These are phyloP conservation scores for Fomitopsis betulina DNA, from an alignment of 1,284 basidiomycete species.

Conservation along the genomic window DNA sequence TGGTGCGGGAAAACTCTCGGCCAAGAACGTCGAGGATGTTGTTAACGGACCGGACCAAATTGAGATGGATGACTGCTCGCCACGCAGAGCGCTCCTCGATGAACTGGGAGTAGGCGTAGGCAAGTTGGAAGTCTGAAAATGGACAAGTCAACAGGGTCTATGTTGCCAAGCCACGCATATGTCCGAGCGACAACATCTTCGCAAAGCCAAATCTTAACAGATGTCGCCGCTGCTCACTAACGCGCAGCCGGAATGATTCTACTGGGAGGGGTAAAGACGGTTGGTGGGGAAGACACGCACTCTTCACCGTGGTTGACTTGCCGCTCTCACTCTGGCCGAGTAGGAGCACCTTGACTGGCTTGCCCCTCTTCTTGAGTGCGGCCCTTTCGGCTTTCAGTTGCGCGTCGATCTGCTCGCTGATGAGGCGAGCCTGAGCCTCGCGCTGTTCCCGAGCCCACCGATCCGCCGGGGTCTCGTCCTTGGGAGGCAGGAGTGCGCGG, in stretches of 20 bases:
- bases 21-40: conserved; percentile 47
- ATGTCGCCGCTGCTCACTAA: background rate
- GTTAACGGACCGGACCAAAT: conserved; percentile 55
- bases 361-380: conserved; percentile 46
- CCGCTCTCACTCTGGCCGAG: conserved; percentile 39
- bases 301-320: conserved; percentile 65
- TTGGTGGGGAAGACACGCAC: conserved; percentile 30
- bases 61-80: conserved; percentile 60
- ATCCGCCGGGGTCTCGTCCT: conserved; percentile 50
- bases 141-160: background rate
- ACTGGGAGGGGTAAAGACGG: too few relatives aligned
- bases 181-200: background rate
- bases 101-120: conserved; percentile 45
- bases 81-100: conserved; percentile 51
- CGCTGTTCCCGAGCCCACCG: conserved; percentile 45
- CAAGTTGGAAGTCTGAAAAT: conserved; percentile 32
- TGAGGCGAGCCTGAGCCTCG: conserved; percentile 55
- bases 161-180: background rate
- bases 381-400: conserved; percentile 51
- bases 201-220: background rate
- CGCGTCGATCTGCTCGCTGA: conserved; percentile 67
- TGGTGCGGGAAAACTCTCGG: conserved; percentile 32
- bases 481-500: conserved; percentile 50
- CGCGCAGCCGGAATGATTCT: background rate
- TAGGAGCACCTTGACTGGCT: conserved; percentile 54